These are phyloP conservation scores for Aotearoamyces nothofagi DNA, from an alignment of 2,329 filamentous ascomycete genomes.

Conservation along the genomic window DNA sequence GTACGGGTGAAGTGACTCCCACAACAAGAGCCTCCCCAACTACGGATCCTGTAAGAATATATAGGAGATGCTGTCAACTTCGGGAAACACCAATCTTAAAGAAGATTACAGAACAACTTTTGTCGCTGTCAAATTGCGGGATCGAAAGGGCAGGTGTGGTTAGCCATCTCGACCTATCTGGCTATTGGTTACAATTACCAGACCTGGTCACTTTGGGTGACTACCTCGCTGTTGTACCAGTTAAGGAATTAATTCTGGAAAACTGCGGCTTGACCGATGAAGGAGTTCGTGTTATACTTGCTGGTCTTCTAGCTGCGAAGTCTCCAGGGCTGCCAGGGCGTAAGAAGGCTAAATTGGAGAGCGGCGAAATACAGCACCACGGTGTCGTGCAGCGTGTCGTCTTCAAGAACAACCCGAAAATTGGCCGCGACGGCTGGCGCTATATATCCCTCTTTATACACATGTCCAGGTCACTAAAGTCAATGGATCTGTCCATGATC, in stretches of 20 bases:
- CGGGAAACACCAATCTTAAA: conserved; percentile 86
- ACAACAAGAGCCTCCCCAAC: conserved; percentile 57
- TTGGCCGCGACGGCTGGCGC: conserved; percentile 79
- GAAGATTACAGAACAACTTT: conserved; percentile 79
- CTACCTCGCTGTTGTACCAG: conserved; percentile 84
- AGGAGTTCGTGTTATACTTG: conserved; percentile 71
- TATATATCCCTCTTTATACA: conserved; percentile 82
- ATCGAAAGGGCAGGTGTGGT: conserved; percentile 58
- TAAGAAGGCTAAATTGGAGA: conserved; percentile 21
- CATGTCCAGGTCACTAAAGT: conserved; percentile 75
- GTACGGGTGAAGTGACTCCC: conserved; percentile 20
- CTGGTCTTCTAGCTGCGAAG: conserved; percentile 70
- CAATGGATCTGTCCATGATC: conserved; percentile 74
- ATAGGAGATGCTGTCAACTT: conserved; percentile 85
- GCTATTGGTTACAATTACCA: conserved; percentile 67
- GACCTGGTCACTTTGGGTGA: conserved; percentile 84
- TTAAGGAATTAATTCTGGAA: conserved; percentile 74
- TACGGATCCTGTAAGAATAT: conserved; percentile 83
- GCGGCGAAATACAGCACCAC: conserved; percentile 9
- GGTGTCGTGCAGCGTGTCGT: conserved; percentile 78
- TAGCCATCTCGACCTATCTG: conserved; percentile 67
- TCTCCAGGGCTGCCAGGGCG: conserved; percentile 40
- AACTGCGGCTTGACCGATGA: conserved; percentile 81
- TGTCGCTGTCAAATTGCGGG: conserved; percentile 49
- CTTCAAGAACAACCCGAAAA: conserved; percentile 76